Evolutionary conservation across 2,329 filamentous ascomycete genomes (phyloP).

Genomic region (Colletotrichum karsti): DNA sequence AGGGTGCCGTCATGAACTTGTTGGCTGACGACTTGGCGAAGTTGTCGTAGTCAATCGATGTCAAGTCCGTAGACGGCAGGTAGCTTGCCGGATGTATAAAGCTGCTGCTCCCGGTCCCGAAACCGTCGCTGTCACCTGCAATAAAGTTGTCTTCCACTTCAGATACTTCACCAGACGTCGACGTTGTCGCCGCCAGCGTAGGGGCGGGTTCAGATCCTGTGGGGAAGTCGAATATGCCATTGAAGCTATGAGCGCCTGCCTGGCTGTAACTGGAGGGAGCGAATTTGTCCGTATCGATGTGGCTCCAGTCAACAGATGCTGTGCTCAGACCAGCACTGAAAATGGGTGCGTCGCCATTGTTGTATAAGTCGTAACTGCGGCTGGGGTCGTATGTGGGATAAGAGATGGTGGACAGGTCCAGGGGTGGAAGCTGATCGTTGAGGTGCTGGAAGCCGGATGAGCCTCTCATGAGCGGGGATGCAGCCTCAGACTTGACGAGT

Average conservation of each 20-base stretch:
- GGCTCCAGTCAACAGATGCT: slow-evolving; percentile 56
- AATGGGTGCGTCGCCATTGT: slow-evolving; percentile 62
- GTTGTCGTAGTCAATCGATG: slow-evolving; percentile 62
- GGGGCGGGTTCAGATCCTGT: slow-evolving; percentile 63
- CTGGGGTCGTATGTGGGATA: slow-evolving; percentile 58
- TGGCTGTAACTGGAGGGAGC: slow-evolving; percentile 64
- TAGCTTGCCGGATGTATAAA: slow-evolving; percentile 34
- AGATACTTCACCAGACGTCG: slow-evolving; percentile 73
- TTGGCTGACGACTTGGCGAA: slow-evolving; percentile 60
- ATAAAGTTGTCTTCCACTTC: slow-evolving; percentile 69
- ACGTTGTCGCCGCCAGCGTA: slow-evolving; percentile 63
- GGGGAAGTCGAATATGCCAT: slow-evolving; percentile 59
- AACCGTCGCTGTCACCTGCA: slow-evolving; percentile 55
- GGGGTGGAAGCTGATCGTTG: slow-evolving; percentile 61
- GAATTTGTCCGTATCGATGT: slow-evolving; percentile 59
- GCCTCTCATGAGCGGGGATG: slow-evolving; percentile 64
- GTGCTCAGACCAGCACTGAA: slow-evolving; percentile 70
- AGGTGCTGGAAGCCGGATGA: slow-evolving; percentile 59
- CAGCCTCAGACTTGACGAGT: slow-evolving; percentile 67
- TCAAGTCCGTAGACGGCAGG: slow-evolving; percentile 56
- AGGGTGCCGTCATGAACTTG: slow-evolving; percentile 52
- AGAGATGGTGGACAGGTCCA: slow-evolving; percentile 66
- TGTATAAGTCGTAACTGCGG: slow-evolving; percentile 61
- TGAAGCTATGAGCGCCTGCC: slow-evolving; percentile 58
- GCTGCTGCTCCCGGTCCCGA: slow-evolving; percentile 54